These are phyloP conservation scores for Strobilomyces confusus DNA, from an alignment of 768 basidiomycete genomes.

Conservation along the genomic window DNA sequence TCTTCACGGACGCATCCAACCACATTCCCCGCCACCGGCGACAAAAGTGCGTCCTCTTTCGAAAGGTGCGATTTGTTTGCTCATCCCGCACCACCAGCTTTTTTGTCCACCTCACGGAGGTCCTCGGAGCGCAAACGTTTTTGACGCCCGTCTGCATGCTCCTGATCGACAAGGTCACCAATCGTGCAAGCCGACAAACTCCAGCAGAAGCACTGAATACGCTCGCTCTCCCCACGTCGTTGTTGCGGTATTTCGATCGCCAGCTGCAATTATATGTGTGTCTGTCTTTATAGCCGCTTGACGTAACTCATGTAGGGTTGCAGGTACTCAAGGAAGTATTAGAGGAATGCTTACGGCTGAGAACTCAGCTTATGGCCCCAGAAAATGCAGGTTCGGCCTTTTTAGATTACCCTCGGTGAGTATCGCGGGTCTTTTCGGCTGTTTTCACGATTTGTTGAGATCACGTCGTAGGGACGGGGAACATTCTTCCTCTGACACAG, in stretches of 20 bases:
- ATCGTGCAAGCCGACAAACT: constrained; percentile 61
- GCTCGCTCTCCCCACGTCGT: constrained; percentile 61
- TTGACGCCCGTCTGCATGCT: constrained; percentile 80
- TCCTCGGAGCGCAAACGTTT: constrained; percentile 78
- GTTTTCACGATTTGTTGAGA: neutral
- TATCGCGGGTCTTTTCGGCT: neutral
- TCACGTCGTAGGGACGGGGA: constrained; percentile 52
- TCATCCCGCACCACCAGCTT: constrained; percentile 49
- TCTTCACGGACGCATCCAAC: constrained; percentile 90
- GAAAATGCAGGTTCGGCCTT: constrained; percentile 41
- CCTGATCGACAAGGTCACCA: constrained; percentile 73
- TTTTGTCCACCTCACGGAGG: constrained; percentile 81
- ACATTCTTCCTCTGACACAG: constrained; percentile 41
- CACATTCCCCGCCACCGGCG: constrained; percentile 93
- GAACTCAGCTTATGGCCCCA: constrained; percentile 39
- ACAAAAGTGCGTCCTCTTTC: constrained; percentile 55
- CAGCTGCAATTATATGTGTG: constrained; percentile 52
- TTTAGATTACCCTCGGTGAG: constrained; percentile 53
- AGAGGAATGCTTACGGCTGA: constrained; percentile 60
- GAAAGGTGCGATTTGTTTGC: neutral
- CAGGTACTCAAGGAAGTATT: constrained; percentile 65
- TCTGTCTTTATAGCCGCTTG: neutral
- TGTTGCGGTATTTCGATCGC: constrained; percentile 54
- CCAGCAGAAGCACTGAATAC: constrained; percentile 54
- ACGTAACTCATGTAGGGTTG: neutral